Conservation (phyloP, 2,329 filamentous ascomycete genomes). For the Microsporum canis region DNA sequence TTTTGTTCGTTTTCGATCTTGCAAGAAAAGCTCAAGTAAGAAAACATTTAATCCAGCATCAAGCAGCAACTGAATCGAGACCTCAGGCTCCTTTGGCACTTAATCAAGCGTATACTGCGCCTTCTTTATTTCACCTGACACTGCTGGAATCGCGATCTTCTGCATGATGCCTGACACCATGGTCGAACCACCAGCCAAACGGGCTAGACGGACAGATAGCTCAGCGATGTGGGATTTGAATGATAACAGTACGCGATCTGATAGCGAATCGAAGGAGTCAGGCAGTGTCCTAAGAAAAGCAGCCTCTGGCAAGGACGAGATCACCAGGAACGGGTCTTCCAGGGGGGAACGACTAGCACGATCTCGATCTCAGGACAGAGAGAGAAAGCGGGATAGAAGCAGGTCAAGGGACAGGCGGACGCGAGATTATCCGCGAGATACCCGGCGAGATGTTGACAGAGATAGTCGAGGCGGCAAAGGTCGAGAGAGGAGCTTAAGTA, state of each 20-base stretch:
- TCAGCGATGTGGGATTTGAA: constrained; percentile 50
- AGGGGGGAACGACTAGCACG: constrained; percentile 32
- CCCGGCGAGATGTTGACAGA: constrained; percentile 29
- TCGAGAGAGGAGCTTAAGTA: constrained; percentile 23
- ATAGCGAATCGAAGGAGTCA: constrained; percentile 19
- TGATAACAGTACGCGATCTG: constrained; percentile 23
- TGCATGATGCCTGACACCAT: constrained; percentile 23
- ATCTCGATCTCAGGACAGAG: constrained; percentile 27
- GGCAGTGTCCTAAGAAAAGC: constrained; percentile 31
- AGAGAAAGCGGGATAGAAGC: constrained; percentile 34
- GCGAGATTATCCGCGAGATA: constrained; percentile 23
- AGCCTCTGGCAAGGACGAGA: constrained; percentile 27
- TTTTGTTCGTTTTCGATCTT: not conserved
- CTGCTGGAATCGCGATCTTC: not conserved
- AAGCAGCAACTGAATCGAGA: not conserved
- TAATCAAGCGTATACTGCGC: not conserved
- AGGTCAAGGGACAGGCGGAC: constrained; percentile 32
- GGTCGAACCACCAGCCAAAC: constrained; percentile 42
- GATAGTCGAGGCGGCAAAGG: constrained; percentile 32
- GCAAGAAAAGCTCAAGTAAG: not conserved
- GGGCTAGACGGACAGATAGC: constrained; percentile 44
- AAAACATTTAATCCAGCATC: not conserved
- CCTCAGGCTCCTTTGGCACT: not conserved
- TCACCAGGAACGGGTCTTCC: constrained; percentile 25
- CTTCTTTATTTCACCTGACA: not conserved